Percentiles rank a stretch among this genome's conserved stretches.
Evolutionary conservation across 768 basidiomycete genomes (phyloP).

Genomic region (Cystofilobasidium ferigula): DNA sequence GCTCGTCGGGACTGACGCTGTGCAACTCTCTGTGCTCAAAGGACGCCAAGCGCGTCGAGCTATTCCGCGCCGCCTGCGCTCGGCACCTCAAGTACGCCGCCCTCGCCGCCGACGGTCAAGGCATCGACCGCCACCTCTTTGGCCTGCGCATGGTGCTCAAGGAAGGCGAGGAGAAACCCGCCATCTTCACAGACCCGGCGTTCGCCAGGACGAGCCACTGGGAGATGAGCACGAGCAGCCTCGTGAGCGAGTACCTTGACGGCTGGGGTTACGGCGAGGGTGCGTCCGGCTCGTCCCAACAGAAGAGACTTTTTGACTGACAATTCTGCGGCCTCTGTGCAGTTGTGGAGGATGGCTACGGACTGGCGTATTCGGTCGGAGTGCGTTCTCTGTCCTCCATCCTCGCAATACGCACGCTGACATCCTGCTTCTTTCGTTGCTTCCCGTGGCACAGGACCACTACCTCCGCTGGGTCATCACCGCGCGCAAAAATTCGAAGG

Average conservation of each 20-base stretch:
- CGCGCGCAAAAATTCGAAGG: conserved; percentile 45
- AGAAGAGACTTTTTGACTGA: no score
- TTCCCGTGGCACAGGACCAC: conserved; percentile 4
- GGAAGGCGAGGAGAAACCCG: conserved; percentile 61
- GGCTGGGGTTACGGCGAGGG: conserved; percentile 98
- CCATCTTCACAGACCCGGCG: conserved; percentile 61
- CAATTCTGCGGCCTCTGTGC: conserved; percentile 32
- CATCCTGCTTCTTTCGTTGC: neutral
- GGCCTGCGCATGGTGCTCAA: conserved; percentile 73
- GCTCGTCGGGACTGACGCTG: neutral
- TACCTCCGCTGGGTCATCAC: conserved; percentile 27
- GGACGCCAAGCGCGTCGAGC: conserved; percentile 50
- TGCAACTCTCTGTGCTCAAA: conserved; percentile 28
- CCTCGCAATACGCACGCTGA: conserved; percentile 52
- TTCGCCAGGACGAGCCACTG: conserved; percentile 67
- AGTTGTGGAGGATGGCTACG: conserved; percentile 87
- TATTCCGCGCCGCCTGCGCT: conserved; percentile 65
- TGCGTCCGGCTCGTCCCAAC: conserved; percentile 38
- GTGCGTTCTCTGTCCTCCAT: conserved; percentile 66
- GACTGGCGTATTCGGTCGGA: conserved; percentile 79
- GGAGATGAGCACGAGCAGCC: conserved; percentile 84
- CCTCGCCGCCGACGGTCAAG: conserved; percentile 88
- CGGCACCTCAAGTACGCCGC: conserved; percentile 75
- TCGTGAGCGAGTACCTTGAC: conserved; percentile 68
- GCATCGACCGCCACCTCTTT: conserved; percentile 90